These are phyloP conservation scores for Cryptococcus deneoformans DNA, from an alignment of 1,284 basidiomycete species.

Conservation along the genomic window DNA sequence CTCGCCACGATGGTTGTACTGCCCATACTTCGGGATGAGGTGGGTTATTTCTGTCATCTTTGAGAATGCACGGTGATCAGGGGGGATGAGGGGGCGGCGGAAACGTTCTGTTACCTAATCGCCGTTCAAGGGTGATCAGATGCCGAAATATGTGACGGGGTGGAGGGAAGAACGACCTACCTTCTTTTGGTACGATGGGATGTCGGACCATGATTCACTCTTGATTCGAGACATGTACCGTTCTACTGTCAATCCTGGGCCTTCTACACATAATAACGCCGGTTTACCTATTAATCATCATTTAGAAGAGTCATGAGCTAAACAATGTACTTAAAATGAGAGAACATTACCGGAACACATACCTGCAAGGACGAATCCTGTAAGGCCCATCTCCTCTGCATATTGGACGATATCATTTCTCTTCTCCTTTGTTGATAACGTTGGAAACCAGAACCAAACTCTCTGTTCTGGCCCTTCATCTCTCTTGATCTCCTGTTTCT, in stretches of 20 bases:
- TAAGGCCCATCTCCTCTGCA: conserved; percentile 43
- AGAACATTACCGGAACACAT: conserved; percentile 1
- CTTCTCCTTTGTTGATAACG: conserved; percentile 47
- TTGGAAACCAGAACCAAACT: conserved; percentile 51
- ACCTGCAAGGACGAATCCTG: conserved; percentile 51
- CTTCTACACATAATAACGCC: conserved; percentile 51
- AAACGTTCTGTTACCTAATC: conserved; percentile 49
- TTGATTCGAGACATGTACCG: conserved; percentile 51
- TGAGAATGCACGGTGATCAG: conserved; percentile 35
- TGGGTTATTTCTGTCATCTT: conserved; percentile 50
- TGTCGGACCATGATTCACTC: conserved; percentile 51
- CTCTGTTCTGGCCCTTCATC: conserved; percentile 21
- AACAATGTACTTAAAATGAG: background rate
- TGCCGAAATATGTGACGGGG: too few species aligned
- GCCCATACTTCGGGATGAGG: conserved; percentile 45
- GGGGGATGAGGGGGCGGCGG: conserved; percentile 29
- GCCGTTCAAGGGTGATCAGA: background rate
- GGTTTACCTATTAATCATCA: conserved; percentile 46
- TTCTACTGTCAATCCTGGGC: conserved; percentile 40
- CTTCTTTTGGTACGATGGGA: conserved; percentile 52
- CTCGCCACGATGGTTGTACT: conserved; percentile 49
- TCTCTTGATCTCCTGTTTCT: background rate
- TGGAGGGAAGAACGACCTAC: conserved; percentile 19
- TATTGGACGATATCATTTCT: conserved; percentile 48
- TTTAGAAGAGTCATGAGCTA: background rate